Evolutionary conservation across 345 rosid genomes (phyloP).

Genomic region (Dovyalis caffra): DNA sequence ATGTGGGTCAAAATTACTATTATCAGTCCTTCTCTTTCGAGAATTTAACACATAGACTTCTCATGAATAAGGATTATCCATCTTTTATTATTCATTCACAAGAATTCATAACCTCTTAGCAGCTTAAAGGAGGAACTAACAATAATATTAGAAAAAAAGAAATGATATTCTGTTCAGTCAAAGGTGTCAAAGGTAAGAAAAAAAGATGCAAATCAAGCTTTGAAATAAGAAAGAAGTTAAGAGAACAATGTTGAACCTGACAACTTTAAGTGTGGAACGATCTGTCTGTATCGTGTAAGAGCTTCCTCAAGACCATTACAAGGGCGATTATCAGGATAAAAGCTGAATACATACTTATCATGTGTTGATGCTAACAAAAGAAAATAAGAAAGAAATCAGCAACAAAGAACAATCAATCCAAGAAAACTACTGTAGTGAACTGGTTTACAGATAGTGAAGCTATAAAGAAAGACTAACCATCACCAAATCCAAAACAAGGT

Average conservation of each 20-base stretch:
- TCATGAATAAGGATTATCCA: neutral
- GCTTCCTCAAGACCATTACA: slow-evolving; percentile 80
- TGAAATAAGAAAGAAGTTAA: slow-evolving; percentile 8
- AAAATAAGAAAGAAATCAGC: slow-evolving; percentile 20
- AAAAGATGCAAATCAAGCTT: neutral
- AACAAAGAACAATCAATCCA: slow-evolving; percentile 15
- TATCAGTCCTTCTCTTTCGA: neutral
- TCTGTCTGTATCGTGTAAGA: slow-evolving; percentile 70
- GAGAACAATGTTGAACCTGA: slow-evolving; percentile 50
- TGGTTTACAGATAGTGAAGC: slow-evolving; percentile 3
- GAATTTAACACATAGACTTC: neutral
- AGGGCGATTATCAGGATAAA: slow-evolving; percentile 56
- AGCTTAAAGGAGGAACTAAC: neutral
- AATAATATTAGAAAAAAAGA: neutral
- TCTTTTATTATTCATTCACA: neutral
- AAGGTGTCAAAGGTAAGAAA: neutral
- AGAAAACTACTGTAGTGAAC: neutral
- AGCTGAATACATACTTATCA: slow-evolving; percentile 73
- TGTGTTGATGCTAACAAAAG: slow-evolving; percentile 66
- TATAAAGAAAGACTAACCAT: slow-evolving; percentile 53
- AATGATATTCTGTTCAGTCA: neutral
- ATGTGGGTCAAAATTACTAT: neutral
- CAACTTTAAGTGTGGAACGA: slow-evolving; percentile 66
- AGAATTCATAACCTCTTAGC: neutral
- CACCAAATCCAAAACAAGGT: slow-evolving; percentile 99